Percentiles rank a stretch among this genome's conserved stretches.
phyloP scores from a whole-genome alignment of 805 yeast genomes.

The Candida ipomoeae region DNA sequence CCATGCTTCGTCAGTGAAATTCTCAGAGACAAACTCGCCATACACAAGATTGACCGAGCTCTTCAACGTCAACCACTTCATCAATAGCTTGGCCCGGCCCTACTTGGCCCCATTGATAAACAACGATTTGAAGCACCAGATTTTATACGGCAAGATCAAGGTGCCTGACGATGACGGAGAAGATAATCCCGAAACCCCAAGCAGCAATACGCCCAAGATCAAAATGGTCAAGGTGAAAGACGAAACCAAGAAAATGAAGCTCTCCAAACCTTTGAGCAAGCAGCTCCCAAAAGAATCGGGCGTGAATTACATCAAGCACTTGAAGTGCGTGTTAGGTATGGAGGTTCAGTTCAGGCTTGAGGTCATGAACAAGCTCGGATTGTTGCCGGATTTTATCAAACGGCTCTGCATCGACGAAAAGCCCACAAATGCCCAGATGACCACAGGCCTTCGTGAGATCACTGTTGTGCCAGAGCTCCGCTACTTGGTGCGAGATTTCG shows the following conservation, averaged over 20 bases:
- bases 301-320: constrained; percentile 28
- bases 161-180: constrained; percentile 9
- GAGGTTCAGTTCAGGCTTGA: constrained; percentile 84
- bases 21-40: constrained; percentile 44
- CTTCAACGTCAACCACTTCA: constrained; percentile 90
- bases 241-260: constrained; percentile 8
- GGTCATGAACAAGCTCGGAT: constrained; percentile 72
- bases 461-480: constrained; percentile 86
- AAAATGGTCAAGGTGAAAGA: constrained; percentile 15
- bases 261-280: constrained; percentile 12
- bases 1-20: constrained; percentile 49
- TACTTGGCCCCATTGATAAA: constrained; percentile 86
- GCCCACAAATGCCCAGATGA: constrained; percentile 62
- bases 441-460: constrained; percentile 62
- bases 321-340: constrained; percentile 58
- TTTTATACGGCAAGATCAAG: constrained; percentile 30
- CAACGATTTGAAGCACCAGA: constrained; percentile 73
- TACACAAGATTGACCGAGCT: constrained; percentile 86
- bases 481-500: constrained; percentile 64
- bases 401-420: constrained; percentile 84
- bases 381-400: constrained; percentile 64
- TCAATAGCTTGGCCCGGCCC: constrained; percentile 89
- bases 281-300: constrained; percentile 31
- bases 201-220: constrained; percentile 7
- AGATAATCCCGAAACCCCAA: constrained; percentile 4